These are phyloP conservation scores for Massospora cicadina DNA, from an alignment of 371 early-diverging fungal genomes.

Conservation along the genomic window DNA sequence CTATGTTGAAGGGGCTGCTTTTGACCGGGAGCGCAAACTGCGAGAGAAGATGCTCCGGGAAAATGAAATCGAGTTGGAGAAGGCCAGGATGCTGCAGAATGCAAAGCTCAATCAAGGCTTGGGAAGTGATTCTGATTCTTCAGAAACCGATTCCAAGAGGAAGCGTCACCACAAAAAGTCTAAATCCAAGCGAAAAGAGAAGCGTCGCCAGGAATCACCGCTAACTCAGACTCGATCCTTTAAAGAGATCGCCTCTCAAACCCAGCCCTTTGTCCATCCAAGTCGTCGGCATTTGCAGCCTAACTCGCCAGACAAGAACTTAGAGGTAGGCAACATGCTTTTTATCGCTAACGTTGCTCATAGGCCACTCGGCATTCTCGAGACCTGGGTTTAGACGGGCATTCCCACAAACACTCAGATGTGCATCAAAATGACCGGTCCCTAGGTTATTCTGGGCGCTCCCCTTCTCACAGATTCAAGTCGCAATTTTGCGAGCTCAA, in stretches of 20 bases:
- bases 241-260: neutral
- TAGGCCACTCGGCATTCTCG: neutral
- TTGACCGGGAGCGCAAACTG: slow-evolving; percentile 56
- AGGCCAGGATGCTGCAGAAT: neutral
- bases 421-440: no score
- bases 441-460: no score
- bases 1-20: slow-evolving; percentile 66
- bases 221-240: neutral
- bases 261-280: neutral
- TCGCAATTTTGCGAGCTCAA: no score
- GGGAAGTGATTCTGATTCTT: neutral
- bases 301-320: neutral
- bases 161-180: neutral
- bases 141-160: neutral
- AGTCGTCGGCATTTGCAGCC: neutral
- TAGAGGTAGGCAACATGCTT: neutral
- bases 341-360: neutral
- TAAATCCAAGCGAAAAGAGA: neutral
- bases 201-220: neutral
- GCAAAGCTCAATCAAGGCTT: neutral
- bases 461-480: no score
- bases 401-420: no score
- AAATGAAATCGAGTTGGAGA: slow-evolving; percentile 3
- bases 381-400: no score
- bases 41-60: slow-evolving; percentile 18